phyloP scores from a whole-genome alignment of 257 asterid genomes.

The Rauvolfia tetraphylla region DNA sequence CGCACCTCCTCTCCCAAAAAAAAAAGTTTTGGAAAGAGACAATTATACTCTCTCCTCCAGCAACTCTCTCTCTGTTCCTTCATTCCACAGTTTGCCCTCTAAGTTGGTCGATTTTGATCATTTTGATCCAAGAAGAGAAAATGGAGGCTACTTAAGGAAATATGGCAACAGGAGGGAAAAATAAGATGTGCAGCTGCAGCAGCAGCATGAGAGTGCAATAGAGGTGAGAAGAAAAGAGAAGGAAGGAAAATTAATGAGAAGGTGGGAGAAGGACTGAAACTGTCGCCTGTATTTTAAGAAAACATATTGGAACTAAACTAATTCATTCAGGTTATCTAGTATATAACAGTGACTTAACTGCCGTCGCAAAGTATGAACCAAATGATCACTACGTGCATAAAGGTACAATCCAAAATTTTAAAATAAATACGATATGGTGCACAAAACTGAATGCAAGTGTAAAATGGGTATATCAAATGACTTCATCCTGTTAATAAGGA shows the following conservation, averaged over 20 bases:
- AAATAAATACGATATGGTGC: neutral
- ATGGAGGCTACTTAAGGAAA: neutral
- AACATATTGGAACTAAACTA: neutral
- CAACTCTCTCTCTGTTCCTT: neutral
- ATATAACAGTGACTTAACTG: too few species aligned
- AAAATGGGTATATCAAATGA: neutral
- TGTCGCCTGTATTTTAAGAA: neutral
- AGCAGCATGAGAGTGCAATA: neutral
- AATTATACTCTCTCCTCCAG: neutral
- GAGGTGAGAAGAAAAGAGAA: neutral
- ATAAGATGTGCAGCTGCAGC: neutral
- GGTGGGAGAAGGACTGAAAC: neutral
- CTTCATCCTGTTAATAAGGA: neutral
- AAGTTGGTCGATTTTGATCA: neutral
- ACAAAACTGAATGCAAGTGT: neutral
- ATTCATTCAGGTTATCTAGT: neutral
- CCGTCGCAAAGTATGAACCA: too few species aligned
- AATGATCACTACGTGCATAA: too few species aligned
- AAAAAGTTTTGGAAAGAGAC: too few species aligned
- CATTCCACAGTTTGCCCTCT: neutral
- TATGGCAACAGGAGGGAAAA: too few species aligned
- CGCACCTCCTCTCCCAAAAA: too few species aligned
- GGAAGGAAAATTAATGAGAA: neutral
- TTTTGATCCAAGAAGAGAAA: neutral
- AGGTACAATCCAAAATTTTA: too few species aligned